Evolutionary conservation across 2,329 filamentous ascomycete species (phyloP), one percentile per base, ranked within the genome.

Genomic region (Cercospora janseana): DNA sequence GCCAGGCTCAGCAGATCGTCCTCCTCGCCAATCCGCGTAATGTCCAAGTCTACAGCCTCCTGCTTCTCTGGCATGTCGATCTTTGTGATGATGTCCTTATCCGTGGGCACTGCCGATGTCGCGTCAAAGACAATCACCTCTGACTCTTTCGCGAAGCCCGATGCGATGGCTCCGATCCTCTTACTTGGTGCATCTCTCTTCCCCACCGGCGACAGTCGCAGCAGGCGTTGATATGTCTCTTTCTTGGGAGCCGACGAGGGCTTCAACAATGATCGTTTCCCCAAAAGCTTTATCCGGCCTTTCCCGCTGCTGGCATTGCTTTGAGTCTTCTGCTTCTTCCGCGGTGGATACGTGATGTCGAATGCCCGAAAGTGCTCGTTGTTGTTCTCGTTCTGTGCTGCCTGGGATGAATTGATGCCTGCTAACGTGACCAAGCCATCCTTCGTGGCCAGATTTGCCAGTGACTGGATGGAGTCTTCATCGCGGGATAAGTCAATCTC

Each of bases 351-450:
- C 52, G 74, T 69, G 56, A 93, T 77, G 56, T 79, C 76, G 63
- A 95, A 87, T 7, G 87, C 79, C 57, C 90, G 82, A 58, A 97
- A 82, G 71, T 96, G 91, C 64, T 87, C 79, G 67, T 96, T 96
- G 65, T 81, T 86, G 57, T 86, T 87, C 57, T 83, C 82, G 60
- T 83, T 77, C 57, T 91, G 78, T 51, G 89, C 84, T 4, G 78
- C 79, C 38, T 82, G 77, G 51, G 85, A 86, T 52, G 88, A 90
- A 69, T 95, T 96, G 72, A 95, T 85, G 46, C 90, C 90, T 20
- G 90, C 88, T 58, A 87, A 65, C 60, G 78, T 58, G 64, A 76
- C 66, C 65, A 79, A 44, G 66, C 75, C 61, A 77, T 83, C 70
- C 74, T 79, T 69, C 63, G 78, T 65, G 72, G 79, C 58, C 6